These are phyloP conservation scores for Alternaria incomplexa DNA, from an alignment of 2,329 filamentous ascomycete genomes.

Conservation along the genomic window DNA sequence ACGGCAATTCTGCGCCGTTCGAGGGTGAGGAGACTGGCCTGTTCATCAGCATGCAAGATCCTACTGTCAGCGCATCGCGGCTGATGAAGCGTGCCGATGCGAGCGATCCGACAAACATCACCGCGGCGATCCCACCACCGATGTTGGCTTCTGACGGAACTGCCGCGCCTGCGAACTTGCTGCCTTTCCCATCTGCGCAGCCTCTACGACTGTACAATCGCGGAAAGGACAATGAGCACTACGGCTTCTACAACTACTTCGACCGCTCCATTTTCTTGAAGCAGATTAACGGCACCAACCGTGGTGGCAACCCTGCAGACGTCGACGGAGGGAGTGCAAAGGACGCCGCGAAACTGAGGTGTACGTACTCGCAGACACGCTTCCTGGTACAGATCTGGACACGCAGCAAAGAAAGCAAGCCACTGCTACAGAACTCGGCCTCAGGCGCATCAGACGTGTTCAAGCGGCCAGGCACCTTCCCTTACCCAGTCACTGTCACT, in stretches of 20 bases:
- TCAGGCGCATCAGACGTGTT: slow-evolving; percentile 52
- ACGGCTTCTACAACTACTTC: slow-evolving; percentile 93
- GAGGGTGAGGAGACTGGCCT: slow-evolving; percentile 88
- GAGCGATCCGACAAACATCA: slow-evolving; percentile 50
- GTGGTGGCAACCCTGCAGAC: slow-evolving; percentile 53
- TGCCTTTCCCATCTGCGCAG: slow-evolving; percentile 72
- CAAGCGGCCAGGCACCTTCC: slow-evolving; percentile 62
- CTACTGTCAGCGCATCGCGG: slow-evolving; percentile 32
- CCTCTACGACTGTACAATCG: slow-evolving; percentile 86
- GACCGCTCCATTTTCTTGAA: slow-evolving; percentile 84
- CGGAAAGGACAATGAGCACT: slow-evolving; percentile 80
- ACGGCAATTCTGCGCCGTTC: slow-evolving; percentile 72
- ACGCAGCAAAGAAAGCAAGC: slow-evolving; percentile 48
- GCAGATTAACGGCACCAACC: slow-evolving; percentile 58
- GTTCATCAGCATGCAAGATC: slow-evolving; percentile 74
- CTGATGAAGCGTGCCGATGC: slow-evolving; percentile 46
- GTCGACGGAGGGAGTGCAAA: slow-evolving; percentile 57
- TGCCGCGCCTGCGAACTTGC: slow-evolving; percentile 72
- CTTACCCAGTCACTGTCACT: slow-evolving; percentile 66
- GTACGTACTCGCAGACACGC: slow-evolving; percentile 67
- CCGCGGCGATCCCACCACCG: slow-evolving; percentile 67
- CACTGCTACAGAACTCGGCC: slow-evolving; percentile 36
- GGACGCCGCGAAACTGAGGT: slow-evolving; percentile 55
- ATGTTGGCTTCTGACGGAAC: slow-evolving; percentile 70
- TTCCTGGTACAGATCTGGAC: slow-evolving; percentile 70